A percentile compares a stretch with the other conserved stretches of the same genome.
Evolutionary conservation across 2,329 filamentous ascomycete genomes (phyloP).

Genomic region (Colletotrichum sp.): DNA sequence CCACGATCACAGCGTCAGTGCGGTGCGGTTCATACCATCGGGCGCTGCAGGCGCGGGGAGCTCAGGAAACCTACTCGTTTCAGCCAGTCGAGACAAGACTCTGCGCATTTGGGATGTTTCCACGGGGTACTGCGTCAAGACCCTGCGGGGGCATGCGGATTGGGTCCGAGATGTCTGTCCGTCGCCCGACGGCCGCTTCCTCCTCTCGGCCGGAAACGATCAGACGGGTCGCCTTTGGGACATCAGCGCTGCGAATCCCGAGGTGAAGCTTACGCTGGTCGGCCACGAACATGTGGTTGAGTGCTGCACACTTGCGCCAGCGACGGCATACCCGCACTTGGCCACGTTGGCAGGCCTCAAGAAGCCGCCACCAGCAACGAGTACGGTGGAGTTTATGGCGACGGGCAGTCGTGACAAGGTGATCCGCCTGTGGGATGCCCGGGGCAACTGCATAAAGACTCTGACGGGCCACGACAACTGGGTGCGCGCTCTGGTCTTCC

Average conservation of each 20-base stretch:
- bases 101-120: conserved; percentile 92
- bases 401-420: conserved; percentile 90
- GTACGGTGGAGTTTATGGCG: conserved; percentile 85
- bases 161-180: conserved; percentile 93
- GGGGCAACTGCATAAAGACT: conserved; percentile 84
- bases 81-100: conserved; percentile 83
- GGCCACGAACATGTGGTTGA: conserved; percentile 88
- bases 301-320: conserved; percentile 86
- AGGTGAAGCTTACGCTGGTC: conserved; percentile 79
- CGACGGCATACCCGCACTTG: conserved; percentile 78
- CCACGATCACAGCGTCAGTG: conserved; percentile 90
- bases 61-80: conserved; percentile 86
- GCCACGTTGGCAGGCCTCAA: conserved; percentile 81
- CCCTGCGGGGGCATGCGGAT: conserved; percentile 82
- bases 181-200: conserved; percentile 81
- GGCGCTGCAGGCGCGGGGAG: conserved; percentile 78
- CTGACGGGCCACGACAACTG: conserved; percentile 92
- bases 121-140: conserved; percentile 91
- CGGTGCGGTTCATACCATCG: conserved; percentile 86
- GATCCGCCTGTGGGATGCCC: conserved; percentile 86
- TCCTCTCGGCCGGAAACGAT: conserved; percentile 84
- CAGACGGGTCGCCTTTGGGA: conserved; percentile 87
- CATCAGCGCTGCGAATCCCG: conserved; percentile 68
- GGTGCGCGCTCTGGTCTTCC: conserved; percentile 86
- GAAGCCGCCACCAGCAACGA: conserved; percentile 76